Evolutionary conservation across 805 yeast genomes (phyloP).

Genomic region (Metschnikowia drakensbergensis): DNA sequence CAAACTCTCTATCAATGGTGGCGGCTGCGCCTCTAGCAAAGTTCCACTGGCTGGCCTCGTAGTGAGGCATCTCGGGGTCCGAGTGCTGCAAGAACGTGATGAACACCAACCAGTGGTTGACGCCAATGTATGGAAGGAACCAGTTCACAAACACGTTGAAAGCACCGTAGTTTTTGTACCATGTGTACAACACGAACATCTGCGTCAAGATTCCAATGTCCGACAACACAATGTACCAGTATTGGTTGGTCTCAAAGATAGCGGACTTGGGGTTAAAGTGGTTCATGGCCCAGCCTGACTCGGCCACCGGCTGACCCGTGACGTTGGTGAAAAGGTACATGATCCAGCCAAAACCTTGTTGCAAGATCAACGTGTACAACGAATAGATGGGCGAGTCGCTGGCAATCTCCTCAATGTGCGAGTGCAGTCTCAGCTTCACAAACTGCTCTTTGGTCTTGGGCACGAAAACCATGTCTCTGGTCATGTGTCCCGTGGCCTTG

Average conservation of each 20-base stretch:
- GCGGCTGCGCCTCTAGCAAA: conserved; percentile 90
- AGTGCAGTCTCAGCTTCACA: conserved; percentile 33
- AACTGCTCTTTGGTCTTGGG: conserved; percentile 65
- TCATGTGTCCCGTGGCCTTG: conserved; percentile 81
- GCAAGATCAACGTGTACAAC: conserved; percentile 50
- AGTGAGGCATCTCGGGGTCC: conserved; percentile 76
- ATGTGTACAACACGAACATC: conserved; percentile 49
- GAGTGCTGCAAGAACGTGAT: conserved; percentile 84
- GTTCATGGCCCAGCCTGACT: conserved; percentile 46
- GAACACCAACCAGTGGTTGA: conserved; percentile 88
- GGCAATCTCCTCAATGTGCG: conserved; percentile 49
- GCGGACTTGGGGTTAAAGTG: conserved; percentile 76
- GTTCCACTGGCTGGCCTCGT: conserved; percentile 71
- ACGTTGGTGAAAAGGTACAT: conserved; percentile 63
- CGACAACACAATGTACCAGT: conserved; percentile 64
- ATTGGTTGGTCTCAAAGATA: conserved; percentile 68
- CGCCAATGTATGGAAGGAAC: conserved; percentile 72
- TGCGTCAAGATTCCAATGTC: conserved; percentile 68
- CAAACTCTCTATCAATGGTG: conserved; percentile 80
- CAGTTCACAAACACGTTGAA: conserved; percentile 64
- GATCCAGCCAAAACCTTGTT: conserved; percentile 79
- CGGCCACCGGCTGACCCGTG: conserved; percentile 64
- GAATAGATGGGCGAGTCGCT: conserved; percentile 76
- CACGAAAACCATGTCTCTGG: conserved; percentile 81
- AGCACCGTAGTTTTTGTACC: conserved; percentile 60